These are phyloP conservation scores for Tremella mesenterica DNA, from an alignment of 768 basidiomycete genomes.

Conservation along the genomic window DNA sequence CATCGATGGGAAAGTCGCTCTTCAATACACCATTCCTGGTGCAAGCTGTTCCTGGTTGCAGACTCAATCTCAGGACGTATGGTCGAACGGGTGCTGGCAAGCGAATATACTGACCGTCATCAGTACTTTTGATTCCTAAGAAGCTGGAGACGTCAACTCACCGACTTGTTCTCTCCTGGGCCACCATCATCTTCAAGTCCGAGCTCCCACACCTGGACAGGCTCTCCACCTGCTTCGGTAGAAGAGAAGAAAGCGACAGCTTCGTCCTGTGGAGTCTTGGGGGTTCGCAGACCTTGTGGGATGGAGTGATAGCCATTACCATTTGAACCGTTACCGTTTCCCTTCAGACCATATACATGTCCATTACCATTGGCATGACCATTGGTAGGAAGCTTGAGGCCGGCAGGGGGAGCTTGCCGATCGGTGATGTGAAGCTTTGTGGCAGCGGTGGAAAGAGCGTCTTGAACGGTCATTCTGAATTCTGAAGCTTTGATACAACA, in stretches of 20 bases:
- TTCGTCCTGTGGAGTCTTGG: constrained; percentile 87
- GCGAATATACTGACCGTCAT: constrained; percentile 70
- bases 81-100: constrained; percentile 82
- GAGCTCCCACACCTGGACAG: constrained; percentile 73
- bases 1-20: constrained; percentile 94
- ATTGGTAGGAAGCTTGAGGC: not conserved
- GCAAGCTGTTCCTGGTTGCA: constrained; percentile 86
- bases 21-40: constrained; percentile 84
- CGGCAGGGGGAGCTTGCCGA: not conserved
- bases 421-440: not conserved
- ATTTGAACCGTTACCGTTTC: not conserved
- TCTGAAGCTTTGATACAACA: not conserved
- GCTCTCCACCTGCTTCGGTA: constrained; percentile 47
- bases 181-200: constrained; percentile 81
- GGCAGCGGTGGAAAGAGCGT: not conserved
- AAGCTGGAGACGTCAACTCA: constrained; percentile 45
- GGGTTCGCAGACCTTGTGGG: constrained; percentile 47
- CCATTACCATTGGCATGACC: too few relatives aligned
- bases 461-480: not conserved
- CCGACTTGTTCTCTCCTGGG: constrained; percentile 73
- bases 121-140: not conserved
- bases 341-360: too few relatives aligned
- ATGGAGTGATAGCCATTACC: not conserved
- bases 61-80: constrained; percentile 80
- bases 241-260: constrained; percentile 79